Conservation (phyloP, 2,329 filamentous ascomycete genomes). For the Hortaea sp. region DNA sequence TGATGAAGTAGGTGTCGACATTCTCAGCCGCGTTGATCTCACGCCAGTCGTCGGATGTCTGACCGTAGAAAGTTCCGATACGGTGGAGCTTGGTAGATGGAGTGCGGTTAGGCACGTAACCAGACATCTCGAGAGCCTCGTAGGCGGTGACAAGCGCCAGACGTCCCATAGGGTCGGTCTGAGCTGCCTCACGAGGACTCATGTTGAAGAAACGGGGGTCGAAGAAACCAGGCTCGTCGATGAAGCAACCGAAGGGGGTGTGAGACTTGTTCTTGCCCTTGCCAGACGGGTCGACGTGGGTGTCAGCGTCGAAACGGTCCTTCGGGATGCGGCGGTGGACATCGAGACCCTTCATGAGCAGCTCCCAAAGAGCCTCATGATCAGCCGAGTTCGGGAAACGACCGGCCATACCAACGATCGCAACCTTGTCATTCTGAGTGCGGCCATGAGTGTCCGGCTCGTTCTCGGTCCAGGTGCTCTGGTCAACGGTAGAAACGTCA, state of each 20-base stretch:
- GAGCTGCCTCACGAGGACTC: slow-evolving; percentile 68
- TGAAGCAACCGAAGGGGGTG: slow-evolving; percentile 66
- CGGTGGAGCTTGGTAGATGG: slow-evolving; percentile 54
- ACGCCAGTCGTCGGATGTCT: slow-evolving; percentile 67
- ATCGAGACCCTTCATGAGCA: slow-evolving; percentile 64
- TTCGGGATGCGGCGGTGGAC: slow-evolving; percentile 58
- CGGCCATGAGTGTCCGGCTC: slow-evolving; percentile 28
- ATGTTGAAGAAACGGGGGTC: slow-evolving; percentile 83
- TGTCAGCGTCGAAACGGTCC: slow-evolving; percentile 64
- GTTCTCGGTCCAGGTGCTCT: slow-evolving; percentile 33
- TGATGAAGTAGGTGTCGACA: slow-evolving; percentile 60
- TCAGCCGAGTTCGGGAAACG: slow-evolving; percentile 65
- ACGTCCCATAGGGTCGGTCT: slow-evolving; percentile 74
- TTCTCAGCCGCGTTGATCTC: slow-evolving; percentile 65
- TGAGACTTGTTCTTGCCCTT: slow-evolving; percentile 68
- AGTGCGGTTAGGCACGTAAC: slow-evolving; percentile 63
- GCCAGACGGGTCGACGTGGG: slow-evolving; percentile 60
- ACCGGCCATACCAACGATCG: slow-evolving; percentile 75
- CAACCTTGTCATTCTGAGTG: slow-evolving; percentile 58
- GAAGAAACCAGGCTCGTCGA: slow-evolving; percentile 66
- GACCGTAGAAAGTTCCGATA: slow-evolving; percentile 65
- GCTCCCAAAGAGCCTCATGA: slow-evolving; percentile 63
- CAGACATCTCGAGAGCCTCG: slow-evolving; percentile 72
- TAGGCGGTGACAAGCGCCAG: slow-evolving; percentile 68
- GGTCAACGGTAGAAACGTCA: slow-evolving; percentile 34